phyloP scores from a whole-genome alignment of 306 rosid genomes.

The Spatholobus suberectus region DNA sequence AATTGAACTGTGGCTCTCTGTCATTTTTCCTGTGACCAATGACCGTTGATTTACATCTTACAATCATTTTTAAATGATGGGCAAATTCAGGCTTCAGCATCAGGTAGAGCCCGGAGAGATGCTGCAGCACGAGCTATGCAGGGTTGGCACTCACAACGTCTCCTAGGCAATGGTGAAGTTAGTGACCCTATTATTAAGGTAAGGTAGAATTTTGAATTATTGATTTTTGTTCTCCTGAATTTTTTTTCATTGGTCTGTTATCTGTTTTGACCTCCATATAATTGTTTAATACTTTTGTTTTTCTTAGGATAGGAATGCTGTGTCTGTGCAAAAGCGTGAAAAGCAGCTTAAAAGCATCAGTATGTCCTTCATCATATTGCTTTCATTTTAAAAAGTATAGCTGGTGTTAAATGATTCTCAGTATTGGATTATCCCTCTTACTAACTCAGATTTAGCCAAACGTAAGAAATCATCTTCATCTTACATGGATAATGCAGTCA shows the following conservation, averaged over 20 bases:
- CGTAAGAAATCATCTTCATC: constrained; percentile 83
- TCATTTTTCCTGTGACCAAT: neutral
- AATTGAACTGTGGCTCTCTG: constrained; percentile 22
- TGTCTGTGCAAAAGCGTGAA: constrained; percentile 84
- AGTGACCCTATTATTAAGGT: constrained; percentile 97
- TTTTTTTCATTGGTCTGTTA: neutral
- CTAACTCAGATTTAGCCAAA: constrained; percentile 75
- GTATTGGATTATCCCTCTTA: constrained; percentile 26
- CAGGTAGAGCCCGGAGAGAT: constrained; percentile 96
- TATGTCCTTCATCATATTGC: constrained; percentile 49
- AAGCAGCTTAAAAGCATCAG: constrained; percentile 92
- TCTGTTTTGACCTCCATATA: constrained; percentile 28
- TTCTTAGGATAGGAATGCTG: constrained; percentile 76
- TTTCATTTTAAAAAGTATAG: constrained; percentile 15
- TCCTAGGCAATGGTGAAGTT: constrained; percentile 95
- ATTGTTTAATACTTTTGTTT: constrained; percentile 35
- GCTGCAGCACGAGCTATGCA: constrained; percentile 99
- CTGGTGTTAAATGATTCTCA: constrained; percentile 33
- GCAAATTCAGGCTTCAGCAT: constrained; percentile 69
- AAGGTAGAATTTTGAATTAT: constrained; percentile 39
- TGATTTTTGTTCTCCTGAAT: constrained; percentile 34
- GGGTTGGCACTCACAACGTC: constrained; percentile 99
- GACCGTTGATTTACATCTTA: neutral
- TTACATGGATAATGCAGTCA: constrained; percentile 69
- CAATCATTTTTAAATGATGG: constrained; percentile 16